Evolutionary conservation across 495 filamentous ascomycete genomes (phyloP), one percentile per base, ranked within the genome.

Genomic region (Penicillium manginii): DNA sequence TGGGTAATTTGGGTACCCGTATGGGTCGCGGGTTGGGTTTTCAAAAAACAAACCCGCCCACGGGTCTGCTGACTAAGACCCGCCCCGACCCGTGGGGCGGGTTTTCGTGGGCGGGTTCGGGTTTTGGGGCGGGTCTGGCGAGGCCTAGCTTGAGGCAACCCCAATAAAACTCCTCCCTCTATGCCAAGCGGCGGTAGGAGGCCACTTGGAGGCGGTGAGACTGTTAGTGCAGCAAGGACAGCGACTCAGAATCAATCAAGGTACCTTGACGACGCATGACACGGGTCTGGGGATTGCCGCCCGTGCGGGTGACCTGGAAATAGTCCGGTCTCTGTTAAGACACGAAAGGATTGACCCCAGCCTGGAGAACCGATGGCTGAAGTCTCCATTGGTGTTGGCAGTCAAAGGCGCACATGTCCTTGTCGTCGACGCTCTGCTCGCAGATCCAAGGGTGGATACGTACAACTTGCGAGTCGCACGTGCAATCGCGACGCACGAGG

Each of bases 241-340:
- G 10, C 33, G 10, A 15, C 33, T 56, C 32, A 40, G 43, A n/a
- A 53, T 61, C 21, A 61, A 61, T 37, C 22, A 52, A 54, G 37
- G 54, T 1, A 61, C 22, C n/a, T 53, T 57, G 32, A 50, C 18
- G 46, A 32, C 26, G 42, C 17, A 55, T 43, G 59, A 61, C 43
- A 57, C 54, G 35, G 52, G 49, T 14, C 42, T 61, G 31, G 56
- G 42, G n/a, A 62, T 62, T 32, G 45, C 59, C n/a, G 54, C 50
- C 17, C 19, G 50, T 35, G 17, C 51, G 35, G 50, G 59, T 22
- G 33, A 54, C 45, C 52, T 57, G 29, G 50, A 58, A 33, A 50
- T 57, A 14, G 54, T 57, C 33, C 35, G 55, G 50, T 42, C 54
- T 50, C 50, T 58, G 42, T 35, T 57, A 32, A 18, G 14, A 15